Conservation (phyloP, 2,329 filamentous ascomycete genomes). For the Didymella segeticola region DNA sequence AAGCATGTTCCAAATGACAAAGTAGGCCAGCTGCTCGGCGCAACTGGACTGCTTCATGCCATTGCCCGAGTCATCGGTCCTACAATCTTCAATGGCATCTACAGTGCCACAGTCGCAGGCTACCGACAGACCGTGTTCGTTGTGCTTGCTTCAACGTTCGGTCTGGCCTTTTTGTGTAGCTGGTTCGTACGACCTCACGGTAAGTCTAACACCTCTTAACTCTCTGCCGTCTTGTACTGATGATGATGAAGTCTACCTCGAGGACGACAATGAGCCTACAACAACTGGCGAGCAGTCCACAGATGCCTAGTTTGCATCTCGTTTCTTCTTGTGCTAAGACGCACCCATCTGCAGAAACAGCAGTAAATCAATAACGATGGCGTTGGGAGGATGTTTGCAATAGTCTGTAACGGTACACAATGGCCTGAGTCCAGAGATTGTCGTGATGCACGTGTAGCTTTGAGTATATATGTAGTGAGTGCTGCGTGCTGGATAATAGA, state of each 20-base stretch:
- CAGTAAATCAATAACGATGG: not conserved
- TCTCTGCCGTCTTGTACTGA: constrained; percentile 27
- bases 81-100: constrained; percentile 84
- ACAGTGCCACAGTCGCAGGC: constrained; percentile 77
- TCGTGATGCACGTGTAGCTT: not conserved
- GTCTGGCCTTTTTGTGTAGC: constrained; percentile 68
- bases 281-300: not conserved
- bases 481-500: too few species aligned
- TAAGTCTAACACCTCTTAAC: constrained; percentile 55
- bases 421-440: not conserved
- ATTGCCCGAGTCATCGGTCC: constrained; percentile 80
- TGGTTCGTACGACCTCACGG: constrained; percentile 76
- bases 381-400: not conserved
- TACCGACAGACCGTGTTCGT: constrained; percentile 87
- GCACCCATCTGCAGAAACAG: not conserved
- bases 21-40: constrained; percentile 87
- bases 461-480: not conserved
- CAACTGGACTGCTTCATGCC: constrained; percentile 84
- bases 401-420: not conserved
- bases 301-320: constrained; percentile 3
- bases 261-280: constrained; percentile 4
- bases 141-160: constrained; percentile 72
- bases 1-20: constrained; percentile 87
- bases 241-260: constrained; percentile 4
- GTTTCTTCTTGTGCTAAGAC: not conserved